Evolutionary conservation across 1,284 basidiomycete genomes (phyloP), one percentile per base, ranked within the genome.

Genomic region (Fomitopsis schrenkii): DNA sequence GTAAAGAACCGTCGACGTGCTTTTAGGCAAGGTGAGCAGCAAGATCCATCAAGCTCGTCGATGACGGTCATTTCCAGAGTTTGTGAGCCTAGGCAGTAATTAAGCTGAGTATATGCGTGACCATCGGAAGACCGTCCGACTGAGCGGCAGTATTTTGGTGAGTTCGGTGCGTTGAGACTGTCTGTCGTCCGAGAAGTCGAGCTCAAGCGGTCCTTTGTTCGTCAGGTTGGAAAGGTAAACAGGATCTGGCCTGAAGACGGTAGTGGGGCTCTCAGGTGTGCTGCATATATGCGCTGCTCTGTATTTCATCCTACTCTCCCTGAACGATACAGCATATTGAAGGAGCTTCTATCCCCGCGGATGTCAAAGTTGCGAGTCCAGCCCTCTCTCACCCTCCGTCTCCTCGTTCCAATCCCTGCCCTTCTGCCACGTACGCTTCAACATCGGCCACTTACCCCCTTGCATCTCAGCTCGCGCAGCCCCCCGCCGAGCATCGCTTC

Each of bases 221-320:
- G 33, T 55, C 56, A 74, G 68, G 1, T 55, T 40, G 7, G 52
- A 19, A 7, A 74, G 56, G 8, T 62, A 55, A n/a, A 65, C 41
- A 15, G 64, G 52, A 52, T 64, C 61, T 35, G 61, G 38, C 54
- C 63, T 59, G 64, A 71, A 42, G 12, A 67, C 55, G 40, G 59
- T 58, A 28, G 69, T 58, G 58, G 63, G 28, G 57, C 63, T 58
- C 26, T 63, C 60, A 15, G 66, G 55, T 5, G 30, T 30, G 35
- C 66, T 70, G 62, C 12, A 62, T 70, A 64, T 70, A 71, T 66
- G 68, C 70, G 71, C 69, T 64, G 2, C 22, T 79, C 77, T 56
- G 85, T 83, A 0, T 88, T 88, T 65, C 86, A 87, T 14, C 80
- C 88, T 45, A 79, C 87, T 1, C 75, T 87, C 26, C 87, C 87